Conservation (phyloP, 805 yeast genomes). For the Cyberlindnera euphorbiiphila region DNA sequence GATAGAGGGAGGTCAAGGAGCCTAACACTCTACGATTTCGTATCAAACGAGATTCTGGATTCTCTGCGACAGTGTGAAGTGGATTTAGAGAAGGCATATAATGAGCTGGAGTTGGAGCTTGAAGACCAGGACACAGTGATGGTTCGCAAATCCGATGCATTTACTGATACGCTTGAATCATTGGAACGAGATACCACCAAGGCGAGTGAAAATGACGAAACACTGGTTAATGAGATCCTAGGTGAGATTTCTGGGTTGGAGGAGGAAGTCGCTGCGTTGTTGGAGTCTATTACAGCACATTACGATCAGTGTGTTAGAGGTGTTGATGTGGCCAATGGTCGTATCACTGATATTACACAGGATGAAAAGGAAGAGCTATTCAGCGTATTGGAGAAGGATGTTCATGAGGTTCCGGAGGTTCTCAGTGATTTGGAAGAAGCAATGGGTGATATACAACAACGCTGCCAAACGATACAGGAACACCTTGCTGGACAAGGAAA, state of each 20-base stretch:
- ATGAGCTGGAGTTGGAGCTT: conserved; percentile 5
- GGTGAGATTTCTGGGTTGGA: conserved; percentile 50
- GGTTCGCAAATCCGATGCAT: not conserved
- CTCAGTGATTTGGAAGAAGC: conserved; percentile 43
- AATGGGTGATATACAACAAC: conserved; percentile 27
- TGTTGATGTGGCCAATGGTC: conserved; percentile 31
- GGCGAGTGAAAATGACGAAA: conserved; percentile 8
- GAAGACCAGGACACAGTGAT: conserved; percentile 6
- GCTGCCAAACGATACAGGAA: conserved; percentile 24
- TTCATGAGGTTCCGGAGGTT: conserved; percentile 54
- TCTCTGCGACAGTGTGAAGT: conserved; percentile 19
- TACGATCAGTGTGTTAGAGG: conserved; percentile 73
- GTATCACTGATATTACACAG: conserved; percentile 24
- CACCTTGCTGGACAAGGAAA: conserved; percentile 10
- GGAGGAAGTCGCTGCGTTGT: conserved; percentile 61
- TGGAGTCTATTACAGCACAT: conserved; percentile 74
- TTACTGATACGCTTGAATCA: conserved; percentile 11
- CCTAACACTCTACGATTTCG: conserved; percentile 42
- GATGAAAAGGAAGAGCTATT: conserved; percentile 38
- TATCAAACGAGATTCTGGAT: conserved; percentile 34
- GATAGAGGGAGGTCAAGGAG: conserved; percentile 1
- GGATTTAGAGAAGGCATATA: conserved; percentile 3
- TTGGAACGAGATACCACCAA: conserved; percentile 33
- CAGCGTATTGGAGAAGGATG: conserved; percentile 48
- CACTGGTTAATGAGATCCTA: conserved; percentile 24